A percentile compares a stretch with the other conserved stretches of the same genome.
Evolutionary conservation across 1,284 basidiomycete species (phyloP).

Genomic region (Cryptococcus hybrid): DNA sequence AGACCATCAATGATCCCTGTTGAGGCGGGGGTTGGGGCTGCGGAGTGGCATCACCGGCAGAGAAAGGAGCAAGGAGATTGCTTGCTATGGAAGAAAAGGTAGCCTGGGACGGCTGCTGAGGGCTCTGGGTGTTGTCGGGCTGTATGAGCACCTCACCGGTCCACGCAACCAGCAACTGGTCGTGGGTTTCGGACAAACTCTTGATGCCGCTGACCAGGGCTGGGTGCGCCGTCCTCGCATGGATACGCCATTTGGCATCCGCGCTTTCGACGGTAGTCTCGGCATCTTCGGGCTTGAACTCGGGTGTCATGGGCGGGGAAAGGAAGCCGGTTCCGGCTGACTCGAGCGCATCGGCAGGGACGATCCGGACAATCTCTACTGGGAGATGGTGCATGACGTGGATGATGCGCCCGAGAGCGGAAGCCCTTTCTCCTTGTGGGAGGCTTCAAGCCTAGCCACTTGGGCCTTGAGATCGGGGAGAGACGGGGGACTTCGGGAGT

Average conservation of each 20-base stretch:
- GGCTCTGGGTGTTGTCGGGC: constrained; percentile 21
- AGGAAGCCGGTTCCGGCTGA: constrained; percentile 21
- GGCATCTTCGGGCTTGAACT: constrained; percentile 47
- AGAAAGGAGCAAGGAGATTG: constrained; percentile 15
- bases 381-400: constrained; percentile 64
- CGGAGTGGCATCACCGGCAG: neutral
- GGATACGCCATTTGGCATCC: constrained; percentile 66
- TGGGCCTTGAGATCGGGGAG: constrained; percentile 50
- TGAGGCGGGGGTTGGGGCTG: constrained; percentile 20
- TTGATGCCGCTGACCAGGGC: constrained; percentile 95
- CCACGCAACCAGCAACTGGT: constrained; percentile 92
- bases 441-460: constrained; percentile 61
- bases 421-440: constrained; percentile 66
- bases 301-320: constrained; percentile 45
- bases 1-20: constrained; percentile 49
- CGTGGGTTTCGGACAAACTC: constrained; percentile 74
- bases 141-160: constrained; percentile 72
- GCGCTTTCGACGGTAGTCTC: constrained; percentile 30
- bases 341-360: constrained; percentile 27
- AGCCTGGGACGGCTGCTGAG: constrained; percentile 10
- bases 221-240: constrained; percentile 82
- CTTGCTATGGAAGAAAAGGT: constrained; percentile 23
- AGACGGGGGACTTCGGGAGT: constrained; percentile 33
- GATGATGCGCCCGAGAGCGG: constrained; percentile 74
- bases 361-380: constrained; percentile 45